Evolutionary conservation across 306 rosid genomes (phyloP), one percentile per base, ranked within the genome.

Genomic region (Cucurbita moschata): DNA sequence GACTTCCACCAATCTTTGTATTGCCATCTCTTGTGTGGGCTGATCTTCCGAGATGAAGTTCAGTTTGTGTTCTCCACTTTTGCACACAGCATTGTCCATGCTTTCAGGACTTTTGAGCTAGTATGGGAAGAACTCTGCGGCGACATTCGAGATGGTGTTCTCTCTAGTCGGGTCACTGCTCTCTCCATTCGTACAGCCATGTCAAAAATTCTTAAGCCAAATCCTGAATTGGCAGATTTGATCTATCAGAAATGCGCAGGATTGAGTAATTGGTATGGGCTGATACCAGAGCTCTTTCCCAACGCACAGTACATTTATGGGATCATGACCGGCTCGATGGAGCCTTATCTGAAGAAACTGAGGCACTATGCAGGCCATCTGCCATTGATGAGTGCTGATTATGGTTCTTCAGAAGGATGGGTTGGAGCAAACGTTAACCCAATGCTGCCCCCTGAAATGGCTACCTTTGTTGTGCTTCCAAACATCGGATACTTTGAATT

Each of bases 381-480:
- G 74, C 99, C 96, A 19, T 75, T 95, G 76, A 37, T 91, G 82
- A 91, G 89, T 80, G 85, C 96, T 58, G 99, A 95, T 43, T 95
- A 95, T 81, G 99, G 99, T 10, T 46, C 99, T 57, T 95, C 97
- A 69, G 99, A 95, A 81, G 99, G 99, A 37, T 91, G 97, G 99
- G 70, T 95, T 47, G 99, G 87, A 21, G 86, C 92, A 21, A 95
- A 88, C 63, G 85, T 91, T 19, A 91, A 88, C 47, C 99, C 97
- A 64, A 72, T 57, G 58, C 38, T 84, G 39, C 87, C 96, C 42
- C 90, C 86, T 52, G 97, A 95, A 61, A 72, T 67, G 81, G 86
- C 92, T 30, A 81, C 92, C 58, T 95, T 79, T 76, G 83, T 81
- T n/a, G 92, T 91, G 19, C 92, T 89, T 69, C 99, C 99, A 11